These are phyloP conservation scores for Boletus edulis DNA, from an alignment of 768 basidiomycete genomes.

Conservation along the genomic window DNA sequence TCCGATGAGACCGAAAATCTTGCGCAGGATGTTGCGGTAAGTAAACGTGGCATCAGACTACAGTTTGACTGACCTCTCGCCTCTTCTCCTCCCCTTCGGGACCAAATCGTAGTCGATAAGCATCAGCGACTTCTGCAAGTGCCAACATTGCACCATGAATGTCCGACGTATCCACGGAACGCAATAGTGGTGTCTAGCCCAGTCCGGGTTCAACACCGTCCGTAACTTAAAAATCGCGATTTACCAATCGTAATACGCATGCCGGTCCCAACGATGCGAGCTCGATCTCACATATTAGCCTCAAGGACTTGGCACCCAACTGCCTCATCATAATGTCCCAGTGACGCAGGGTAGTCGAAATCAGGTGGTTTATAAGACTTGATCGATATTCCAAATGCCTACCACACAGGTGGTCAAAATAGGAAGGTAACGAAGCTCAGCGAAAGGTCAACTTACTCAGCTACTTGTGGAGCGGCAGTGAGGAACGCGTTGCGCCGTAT, in stretches of 20 bases:
- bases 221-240: conserved; percentile 23
- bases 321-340: conserved; percentile 86
- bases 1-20: conserved; percentile 68
- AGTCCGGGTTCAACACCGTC: conserved; percentile 10
- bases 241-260: conserved; percentile 52
- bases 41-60: not conserved
- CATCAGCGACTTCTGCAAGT: conserved; percentile 69
- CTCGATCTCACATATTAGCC: conserved; percentile 63
- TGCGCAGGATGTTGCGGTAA: conserved; percentile 1
- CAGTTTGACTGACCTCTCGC: conserved; percentile 41
- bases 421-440: not conserved
- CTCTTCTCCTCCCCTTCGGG: conserved; percentile 34
- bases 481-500: conserved; percentile 81
- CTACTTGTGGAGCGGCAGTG: conserved; percentile 82
- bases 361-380: conserved; percentile 67
- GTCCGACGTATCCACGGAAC: conserved; percentile 63
- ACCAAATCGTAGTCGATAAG: conserved; percentile 39
- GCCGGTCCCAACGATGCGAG: conserved; percentile 49
- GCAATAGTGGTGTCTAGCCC: conserved; percentile 51
- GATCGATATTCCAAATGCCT: conserved; percentile 80
- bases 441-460: conserved; percentile 57
- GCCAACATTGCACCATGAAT: conserved; percentile 82
- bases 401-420: conserved; percentile 9
- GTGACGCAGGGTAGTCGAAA: conserved; percentile 75
- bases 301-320: conserved; percentile 73